Base-by-base conservation (phyloP, 1,284 basidiomycete species). In the Ceratobasidium sp. region DNA sequence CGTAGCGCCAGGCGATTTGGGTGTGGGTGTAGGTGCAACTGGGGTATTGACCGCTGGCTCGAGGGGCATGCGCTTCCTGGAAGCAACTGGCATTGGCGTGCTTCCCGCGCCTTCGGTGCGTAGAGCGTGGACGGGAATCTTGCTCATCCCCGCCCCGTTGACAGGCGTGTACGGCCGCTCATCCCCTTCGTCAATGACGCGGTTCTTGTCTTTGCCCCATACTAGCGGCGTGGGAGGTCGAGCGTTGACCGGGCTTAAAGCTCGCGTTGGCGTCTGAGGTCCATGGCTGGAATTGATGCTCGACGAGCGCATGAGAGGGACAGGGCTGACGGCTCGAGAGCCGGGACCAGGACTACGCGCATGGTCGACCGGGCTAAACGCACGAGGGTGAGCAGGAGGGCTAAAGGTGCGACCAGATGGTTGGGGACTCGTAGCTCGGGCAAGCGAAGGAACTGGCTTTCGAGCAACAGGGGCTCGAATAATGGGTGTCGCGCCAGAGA, bases 1-100 rank as follows among this genome's bases (percentile, higher is more conserved):
- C 31, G 91, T 77, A 31, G 73, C 75, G 31, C 55, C 49, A 13
- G 69, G 67, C 69, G 74, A 67, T 73, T 74, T 64, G 64, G 69
- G 69, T 10, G 69, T 67, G 25, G 31, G 42, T 3, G 42, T 32
- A 13, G 38, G 20, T 6, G 50, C 40, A 54, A 34, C 34, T 31
- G 64, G 50, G 6, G 50, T 54, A 20, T 67, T 67, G 35, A 54
- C 64, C 3, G 64, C 31, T 7, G 49, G 43, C 50, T 53, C 64
- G 52, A 67, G 45, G n/a, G 64, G 64, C 64, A 67, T 54, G 1
- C 64, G 64, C 17, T 29, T 42, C 22, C 50, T 50, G 7, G 64
- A 35, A 31, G 50, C 40, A 52, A 67, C 50, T 7, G 64, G 64
- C 50, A 67, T 67, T 2, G 64, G 64, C 17, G 64, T 67, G 29